These are phyloP conservation scores for Kalanchoe fedtschenkoi DNA, from an alignment of 164 flowering plant genomes.

Conservation along the genomic window DNA sequence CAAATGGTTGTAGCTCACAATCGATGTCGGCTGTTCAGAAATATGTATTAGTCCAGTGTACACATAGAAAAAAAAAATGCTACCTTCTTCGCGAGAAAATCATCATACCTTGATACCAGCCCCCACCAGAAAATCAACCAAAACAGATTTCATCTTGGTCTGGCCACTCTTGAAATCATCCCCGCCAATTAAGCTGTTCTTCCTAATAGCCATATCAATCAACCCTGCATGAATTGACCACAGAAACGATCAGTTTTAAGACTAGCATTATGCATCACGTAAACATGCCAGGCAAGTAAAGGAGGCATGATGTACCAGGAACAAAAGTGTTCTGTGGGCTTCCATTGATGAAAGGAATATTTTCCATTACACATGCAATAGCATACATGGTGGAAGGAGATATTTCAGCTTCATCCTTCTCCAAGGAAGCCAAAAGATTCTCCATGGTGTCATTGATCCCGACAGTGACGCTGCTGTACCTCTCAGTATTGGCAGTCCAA, in stretches of 20 bases:
- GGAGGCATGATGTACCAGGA: conserved; percentile 40
- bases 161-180: conserved; percentile 99
- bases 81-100: background rate
- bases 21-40: conserved; percentile 75
- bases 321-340: conserved; percentile 99
- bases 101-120: conserved; percentile 86
- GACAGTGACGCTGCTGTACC: conserved; percentile 82
- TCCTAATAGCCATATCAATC: conserved; percentile 78
- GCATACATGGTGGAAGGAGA: conserved; percentile 93
- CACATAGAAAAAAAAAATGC: background rate
- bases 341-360: conserved; percentile 91
- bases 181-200: conserved; percentile 86
- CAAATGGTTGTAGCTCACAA: conserved; percentile 95
- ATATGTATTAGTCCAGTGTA: background rate
- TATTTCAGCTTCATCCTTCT: conserved; percentile 76
- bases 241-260: background rate
- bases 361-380: conserved; percentile 72
- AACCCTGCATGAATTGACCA: conserved; percentile 34
- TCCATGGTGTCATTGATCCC: conserved; percentile 91
- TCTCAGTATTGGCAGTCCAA: conserved; percentile 98
- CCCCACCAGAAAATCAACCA: conserved; percentile 96
- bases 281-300: background rate
- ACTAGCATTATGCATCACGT: background rate
- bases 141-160: conserved; percentile 97
- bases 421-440: conserved; percentile 67